A percentile compares a stretch with the other conserved stretches of the same genome.
phyloP scores from a whole-genome alignment of 352 stramenopile genomes.

The Plasmopara halstedii region DNA sequence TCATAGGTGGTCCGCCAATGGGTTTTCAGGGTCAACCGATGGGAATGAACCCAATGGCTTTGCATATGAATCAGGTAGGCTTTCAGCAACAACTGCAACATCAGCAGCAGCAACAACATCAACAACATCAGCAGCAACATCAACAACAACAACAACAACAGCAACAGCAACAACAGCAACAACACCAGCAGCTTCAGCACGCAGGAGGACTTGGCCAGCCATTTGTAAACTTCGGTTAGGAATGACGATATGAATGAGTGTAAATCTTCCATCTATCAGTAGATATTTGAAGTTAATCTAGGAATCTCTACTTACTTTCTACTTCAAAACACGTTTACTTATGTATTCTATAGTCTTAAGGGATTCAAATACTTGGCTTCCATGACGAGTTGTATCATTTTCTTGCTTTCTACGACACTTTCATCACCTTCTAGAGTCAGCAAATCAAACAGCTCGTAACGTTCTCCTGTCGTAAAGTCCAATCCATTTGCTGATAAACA shows the following conservation, averaged over 20 bases:
- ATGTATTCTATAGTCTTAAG: not conserved
- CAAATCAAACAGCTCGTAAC: slow-evolving; percentile 50
- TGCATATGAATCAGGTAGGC: slow-evolving; percentile 45
- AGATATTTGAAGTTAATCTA: not conserved
- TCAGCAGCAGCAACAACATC: slow-evolving; percentile 22
- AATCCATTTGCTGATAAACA: slow-evolving; percentile 27
- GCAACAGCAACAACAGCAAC: slow-evolving; percentile 26
- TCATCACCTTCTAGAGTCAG: slow-evolving; percentile 33
- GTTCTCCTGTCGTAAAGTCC: slow-evolving; percentile 46
- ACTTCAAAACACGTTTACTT: not conserved
- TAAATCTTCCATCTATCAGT: not conserved
- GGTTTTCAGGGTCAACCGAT: slow-evolving; percentile 44
- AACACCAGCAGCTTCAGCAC: slow-evolving; percentile 34
- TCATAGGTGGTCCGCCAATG: slow-evolving; percentile 33
- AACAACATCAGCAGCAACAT: slow-evolving; percentile 31
- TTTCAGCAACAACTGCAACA: slow-evolving; percentile 23
- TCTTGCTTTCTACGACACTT: slow-evolving; percentile 21
- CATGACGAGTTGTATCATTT: slow-evolving; percentile 25
- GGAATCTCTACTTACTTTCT: not conserved
- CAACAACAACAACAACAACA: slow-evolving; percentile 24
- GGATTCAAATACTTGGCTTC: slow-evolving; percentile 22
- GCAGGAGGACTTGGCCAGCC: slow-evolving; percentile 54
- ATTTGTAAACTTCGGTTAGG: slow-evolving; percentile 67
- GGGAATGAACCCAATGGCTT: slow-evolving; percentile 55
- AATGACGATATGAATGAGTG: not conserved